Base-by-base conservation (phyloP, 192 early-diverging fungal species). In the Backusella australiensis region DNA sequence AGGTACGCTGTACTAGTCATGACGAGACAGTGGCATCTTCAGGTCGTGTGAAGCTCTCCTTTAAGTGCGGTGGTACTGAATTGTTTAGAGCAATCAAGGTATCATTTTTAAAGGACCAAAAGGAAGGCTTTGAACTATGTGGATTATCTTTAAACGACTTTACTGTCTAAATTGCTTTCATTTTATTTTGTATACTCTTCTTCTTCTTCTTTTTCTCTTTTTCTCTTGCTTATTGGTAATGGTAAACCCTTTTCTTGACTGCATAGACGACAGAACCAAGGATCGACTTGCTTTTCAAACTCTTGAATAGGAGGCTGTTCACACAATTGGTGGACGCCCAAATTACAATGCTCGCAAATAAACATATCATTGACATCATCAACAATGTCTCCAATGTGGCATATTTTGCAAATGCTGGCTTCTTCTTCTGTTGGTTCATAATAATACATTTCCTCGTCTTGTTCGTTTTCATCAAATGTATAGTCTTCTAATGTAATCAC, bases 191-290 rank as follows among this genome's bases (percentile, higher is more conserved):
- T 63, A 63, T 63, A 63, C 29, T 63, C 56, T n/a, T 59, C 56
- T 59, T 59, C 56, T 59, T 63, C 9, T 63, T 29, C n/a, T 56
- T 56, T 3, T 63, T 23, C 21, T 26, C 56, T 63, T 29, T 53
- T 53, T 53, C 52, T 53, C 15, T 53, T 53, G n/a, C 23, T 53
- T 29, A 63, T 29, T 34, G 74, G 74, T 7, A 75, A 7, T 12
- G 74, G 74, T n/a, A 67, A 15, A 0, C 42, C 42, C 34, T 67
- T 67, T 3, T 6, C 17, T 21, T 26, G 35, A 8, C 35, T n/a
- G 49, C 77, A 78, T 6, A 44, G 42, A 17, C 77, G 65, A 59
- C 77, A 78, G 14, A 56, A 42, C 77, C 77, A 78, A 42, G 77
- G 77, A 9, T 78, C 77, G 59, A 78, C 34, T 2, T 70, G 15